Evolutionary conservation across 306 rosid genomes (phyloP).

Genomic region (Rosa chinensis): DNA sequence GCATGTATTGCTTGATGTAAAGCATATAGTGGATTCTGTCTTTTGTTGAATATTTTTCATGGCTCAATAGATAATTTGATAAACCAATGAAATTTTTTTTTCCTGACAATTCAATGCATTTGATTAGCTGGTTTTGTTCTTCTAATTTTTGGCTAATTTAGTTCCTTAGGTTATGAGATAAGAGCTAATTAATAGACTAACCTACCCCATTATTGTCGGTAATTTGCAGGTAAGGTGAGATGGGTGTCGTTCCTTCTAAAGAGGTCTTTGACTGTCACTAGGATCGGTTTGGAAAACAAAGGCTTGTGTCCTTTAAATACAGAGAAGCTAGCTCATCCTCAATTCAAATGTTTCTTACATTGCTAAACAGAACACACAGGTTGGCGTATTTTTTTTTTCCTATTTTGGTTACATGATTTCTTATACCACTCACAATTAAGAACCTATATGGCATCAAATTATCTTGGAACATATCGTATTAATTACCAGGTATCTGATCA

Average conservation of each 20-base stretch:
- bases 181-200: neutral
- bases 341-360: neutral
- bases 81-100: neutral
- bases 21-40: neutral
- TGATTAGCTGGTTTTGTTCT: neutral
- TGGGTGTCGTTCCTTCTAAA: neutral
- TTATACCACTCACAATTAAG: neutral
- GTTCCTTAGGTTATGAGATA: neutral
- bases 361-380: neutral
- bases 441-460: constrained; percentile 3
- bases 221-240: neutral
- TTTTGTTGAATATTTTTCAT: neutral
- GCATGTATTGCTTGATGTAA: neutral
- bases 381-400: neutral
- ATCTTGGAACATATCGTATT: neutral
- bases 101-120: neutral
- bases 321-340: neutral
- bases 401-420: neutral
- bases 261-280: neutral
- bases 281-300: neutral
- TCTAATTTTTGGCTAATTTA: neutral
- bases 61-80: neutral
- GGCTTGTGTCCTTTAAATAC: neutral
- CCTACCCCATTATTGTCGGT: too few relatives aligned
- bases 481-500: constrained; percentile 10